Evolutionary conservation across 1,284 basidiomycete genomes (phyloP).

Genomic region (Sporisorium graminicola): DNA sequence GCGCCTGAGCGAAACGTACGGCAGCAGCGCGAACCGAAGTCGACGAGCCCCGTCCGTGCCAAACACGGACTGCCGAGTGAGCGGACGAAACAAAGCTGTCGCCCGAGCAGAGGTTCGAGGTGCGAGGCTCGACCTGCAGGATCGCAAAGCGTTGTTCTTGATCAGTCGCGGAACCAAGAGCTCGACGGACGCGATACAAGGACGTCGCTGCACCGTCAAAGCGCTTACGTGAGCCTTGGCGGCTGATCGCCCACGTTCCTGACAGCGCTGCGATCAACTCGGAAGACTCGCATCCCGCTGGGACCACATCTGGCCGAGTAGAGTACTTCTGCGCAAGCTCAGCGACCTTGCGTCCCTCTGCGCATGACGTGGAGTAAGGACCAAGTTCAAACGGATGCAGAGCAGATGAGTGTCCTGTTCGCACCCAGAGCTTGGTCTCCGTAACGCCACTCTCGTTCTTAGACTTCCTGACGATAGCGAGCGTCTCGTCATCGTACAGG

Average conservation of each 20-base stretch:
- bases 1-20: slow-evolving; percentile 48
- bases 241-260: slow-evolving; percentile 35
- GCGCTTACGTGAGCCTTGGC: slow-evolving; percentile 48
- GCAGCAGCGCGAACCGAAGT: slow-evolving; percentile 45
- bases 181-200: slow-evolving; percentile 53
- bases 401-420: slow-evolving; percentile 35
- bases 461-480: slow-evolving; percentile 42
- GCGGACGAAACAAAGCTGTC: slow-evolving; percentile 54
- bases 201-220: slow-evolving; percentile 48
- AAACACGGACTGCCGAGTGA: slow-evolving; percentile 53
- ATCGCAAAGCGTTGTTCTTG: slow-evolving; percentile 35
- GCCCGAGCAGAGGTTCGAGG: slow-evolving; percentile 59
- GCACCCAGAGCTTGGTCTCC: slow-evolving; percentile 38
- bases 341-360: slow-evolving; percentile 49
- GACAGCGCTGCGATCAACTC: slow-evolving; percentile 45
- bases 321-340: slow-evolving; percentile 58
- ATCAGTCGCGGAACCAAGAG: slow-evolving; percentile 12
- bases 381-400: slow-evolving; percentile 44
- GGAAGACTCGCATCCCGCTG: slow-evolving; percentile 48
- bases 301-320: slow-evolving; percentile 30
- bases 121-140: slow-evolving; percentile 57
- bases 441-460: slow-evolving; percentile 31
- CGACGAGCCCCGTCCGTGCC: slow-evolving; percentile 59
- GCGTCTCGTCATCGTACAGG: slow-evolving; percentile 54
- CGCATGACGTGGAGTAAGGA: slow-evolving; percentile 37